Percentiles rank a stretch among this genome's conserved stretches.
phyloP scores from a whole-genome alignment of 345 rosid species.

The Eucalyptus regnans region DNA sequence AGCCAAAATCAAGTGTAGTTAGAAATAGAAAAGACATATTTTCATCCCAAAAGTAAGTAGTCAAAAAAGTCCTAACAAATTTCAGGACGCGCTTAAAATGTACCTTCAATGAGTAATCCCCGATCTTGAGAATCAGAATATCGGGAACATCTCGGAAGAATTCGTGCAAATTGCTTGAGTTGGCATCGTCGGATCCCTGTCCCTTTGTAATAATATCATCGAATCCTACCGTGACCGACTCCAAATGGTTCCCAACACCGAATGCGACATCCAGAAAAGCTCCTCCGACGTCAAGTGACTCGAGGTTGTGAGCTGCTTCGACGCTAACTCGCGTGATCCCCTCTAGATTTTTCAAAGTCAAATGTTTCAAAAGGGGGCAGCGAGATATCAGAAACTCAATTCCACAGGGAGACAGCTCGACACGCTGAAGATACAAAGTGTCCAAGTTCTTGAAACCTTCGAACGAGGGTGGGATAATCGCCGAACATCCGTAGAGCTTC shows the following conservation, averaged over 20 bases:
- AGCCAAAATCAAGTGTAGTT: not conserved
- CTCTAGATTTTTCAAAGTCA: not conserved
- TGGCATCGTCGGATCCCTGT: not conserved
- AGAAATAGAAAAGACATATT: not conserved
- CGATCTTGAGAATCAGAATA: not conserved
- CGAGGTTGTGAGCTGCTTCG: not conserved
- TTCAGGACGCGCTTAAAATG: not conserved
- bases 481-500: not conserved
- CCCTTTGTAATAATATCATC: not conserved
- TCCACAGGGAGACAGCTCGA: not conserved
- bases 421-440: not conserved
- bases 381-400: not conserved
- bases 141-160: not conserved
- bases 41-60: not conserved
- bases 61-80: not conserved
- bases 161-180: not conserved
- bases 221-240: not conserved
- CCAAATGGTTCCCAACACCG: not conserved
- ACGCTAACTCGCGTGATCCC: not conserved
- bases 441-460: not conserved
- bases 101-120: not conserved
- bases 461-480: not conserved
- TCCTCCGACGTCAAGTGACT: not conserved
- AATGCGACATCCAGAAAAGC: not conserved
- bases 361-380: not conserved